These are phyloP conservation scores for Ceratocystis eucalypticola DNA, from an alignment of 2,329 filamentous ascomycete species.

Conservation along the genomic window DNA sequence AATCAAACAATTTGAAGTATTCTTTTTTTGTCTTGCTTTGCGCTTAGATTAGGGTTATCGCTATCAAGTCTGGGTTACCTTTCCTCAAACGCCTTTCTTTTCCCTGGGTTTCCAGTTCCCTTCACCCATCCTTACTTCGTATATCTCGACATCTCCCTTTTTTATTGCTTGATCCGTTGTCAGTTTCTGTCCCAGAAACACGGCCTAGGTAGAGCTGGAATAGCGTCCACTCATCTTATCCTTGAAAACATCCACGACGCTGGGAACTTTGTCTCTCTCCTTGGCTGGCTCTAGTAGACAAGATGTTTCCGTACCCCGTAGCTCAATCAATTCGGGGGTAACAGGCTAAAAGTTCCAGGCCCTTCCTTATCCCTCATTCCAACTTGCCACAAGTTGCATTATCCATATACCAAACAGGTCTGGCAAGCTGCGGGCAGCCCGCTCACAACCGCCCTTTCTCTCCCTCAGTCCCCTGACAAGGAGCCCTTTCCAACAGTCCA, in stretches of 20 bases:
- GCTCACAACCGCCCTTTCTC: neutral
- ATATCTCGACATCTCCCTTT: neutral
- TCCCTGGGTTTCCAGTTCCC: neutral
- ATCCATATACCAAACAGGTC: neutral
- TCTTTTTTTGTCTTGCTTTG: no score
- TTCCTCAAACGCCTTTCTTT: neutral
- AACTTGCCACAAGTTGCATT: neutral
- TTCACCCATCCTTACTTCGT: neutral
- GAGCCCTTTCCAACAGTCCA: neutral
- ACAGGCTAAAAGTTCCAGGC: neutral
- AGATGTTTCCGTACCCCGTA: neutral
- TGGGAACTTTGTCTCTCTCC: conserved; percentile 4
- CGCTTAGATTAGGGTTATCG: neutral
- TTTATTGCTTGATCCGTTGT: conserved; percentile 2
- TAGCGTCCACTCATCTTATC: neutral
- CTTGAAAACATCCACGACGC: conserved; percentile 1
- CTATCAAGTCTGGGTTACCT: neutral
- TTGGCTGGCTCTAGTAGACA: neutral
- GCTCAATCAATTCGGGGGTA: neutral
- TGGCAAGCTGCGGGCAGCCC: neutral
- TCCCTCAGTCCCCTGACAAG: neutral
- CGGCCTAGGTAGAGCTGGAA: neutral
- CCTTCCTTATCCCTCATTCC: conserved; percentile 3
- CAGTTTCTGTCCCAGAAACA: conserved; percentile 1
- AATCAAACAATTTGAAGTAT: neutral